Base-by-base conservation (phyloP, 2,329 filamentous ascomycete species). In the Fusarium sacchari region DNA sequence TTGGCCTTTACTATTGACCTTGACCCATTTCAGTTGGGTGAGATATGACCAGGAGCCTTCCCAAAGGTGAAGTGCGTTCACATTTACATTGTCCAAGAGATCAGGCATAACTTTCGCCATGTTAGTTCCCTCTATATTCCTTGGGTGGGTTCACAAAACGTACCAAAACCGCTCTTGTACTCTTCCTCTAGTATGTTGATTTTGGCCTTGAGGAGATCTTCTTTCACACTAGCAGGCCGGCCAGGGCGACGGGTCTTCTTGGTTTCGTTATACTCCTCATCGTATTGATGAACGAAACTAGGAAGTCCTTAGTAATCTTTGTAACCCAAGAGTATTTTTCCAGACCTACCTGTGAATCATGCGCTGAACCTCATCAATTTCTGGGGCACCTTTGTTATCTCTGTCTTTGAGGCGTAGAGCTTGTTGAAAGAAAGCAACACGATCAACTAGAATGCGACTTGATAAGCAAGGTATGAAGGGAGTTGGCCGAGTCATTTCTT, bases 11-110 rank as follows among this genome's bases (percentile, higher is more conserved):
- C 87, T 90, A 9, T 88, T 88, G 63, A 98, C 85, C 69, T 94
- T 91, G 69, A 94, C 87, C 87, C 95, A 98, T 67, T 91, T 90
- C 74, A 98, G 81, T 14, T 88, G 92, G 39, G 91, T 90, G 71
- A 98, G 87, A 77, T 92, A 92, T 14, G 93, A 88, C 96, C 96
- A 98, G 32, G 93, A 89, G 8, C 93, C 93, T 73, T 94, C 93
- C 94, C 95, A 98, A 28, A 87, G 86, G 71, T 90, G 88, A 44
- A 98, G 82, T 73, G 89, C 87, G 64, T 87, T 83, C 58, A 93
- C 83, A 74, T 91, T 94, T 53, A 91, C 88, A 44, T 87, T 85
- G 46, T 91, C 88, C 62, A 90, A 88, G 60, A 98, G 84, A 79
- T 98, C 93, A 0, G 96, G 95, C 44, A 97, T 82, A 68, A 90